phyloP scores from a whole-genome alignment of 768 basidiomycete genomes.

The Russula brevipes region DNA sequence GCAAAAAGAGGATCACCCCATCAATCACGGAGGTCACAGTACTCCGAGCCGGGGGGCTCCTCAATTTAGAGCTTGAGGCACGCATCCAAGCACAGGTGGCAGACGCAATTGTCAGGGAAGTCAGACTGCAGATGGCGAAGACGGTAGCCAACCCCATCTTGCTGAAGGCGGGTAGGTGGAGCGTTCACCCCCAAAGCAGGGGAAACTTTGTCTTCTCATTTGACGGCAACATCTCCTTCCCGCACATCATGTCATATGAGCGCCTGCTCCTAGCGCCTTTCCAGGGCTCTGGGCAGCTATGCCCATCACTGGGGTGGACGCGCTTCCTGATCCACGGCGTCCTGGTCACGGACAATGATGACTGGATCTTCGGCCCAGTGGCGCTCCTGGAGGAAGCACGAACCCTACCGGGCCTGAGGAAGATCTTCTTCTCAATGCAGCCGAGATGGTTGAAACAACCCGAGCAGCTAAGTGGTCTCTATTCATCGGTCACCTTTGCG shows the following conservation, averaged over 20 bases:
- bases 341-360: not conserved
- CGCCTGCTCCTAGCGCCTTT: not conserved
- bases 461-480: rapidly evolving
- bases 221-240: not conserved
- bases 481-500: not conserved
- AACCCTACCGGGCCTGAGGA: not conserved
- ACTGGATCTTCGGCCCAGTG: rapidly evolving
- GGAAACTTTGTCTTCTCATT: not conserved
- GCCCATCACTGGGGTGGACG: not conserved
- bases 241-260: rapidly evolving
- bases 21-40: not conserved
- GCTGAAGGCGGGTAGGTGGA: not conserved
- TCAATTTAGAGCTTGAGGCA: not conserved
- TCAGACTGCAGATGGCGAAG: not conserved
- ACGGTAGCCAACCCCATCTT: not conserved
- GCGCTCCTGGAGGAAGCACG: not conserved
- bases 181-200: not conserved
- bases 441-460: not conserved
- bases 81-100: too few species aligned
- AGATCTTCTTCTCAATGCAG: not conserved
- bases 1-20: not conserved
- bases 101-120: not conserved
- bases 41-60: not conserved
- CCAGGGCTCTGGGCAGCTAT: not conserved
- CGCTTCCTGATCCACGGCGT: not conserved